Base-by-base conservation (phyloP, 495 filamentous ascomycete genomes). In the Penicillium subrubescens region DNA sequence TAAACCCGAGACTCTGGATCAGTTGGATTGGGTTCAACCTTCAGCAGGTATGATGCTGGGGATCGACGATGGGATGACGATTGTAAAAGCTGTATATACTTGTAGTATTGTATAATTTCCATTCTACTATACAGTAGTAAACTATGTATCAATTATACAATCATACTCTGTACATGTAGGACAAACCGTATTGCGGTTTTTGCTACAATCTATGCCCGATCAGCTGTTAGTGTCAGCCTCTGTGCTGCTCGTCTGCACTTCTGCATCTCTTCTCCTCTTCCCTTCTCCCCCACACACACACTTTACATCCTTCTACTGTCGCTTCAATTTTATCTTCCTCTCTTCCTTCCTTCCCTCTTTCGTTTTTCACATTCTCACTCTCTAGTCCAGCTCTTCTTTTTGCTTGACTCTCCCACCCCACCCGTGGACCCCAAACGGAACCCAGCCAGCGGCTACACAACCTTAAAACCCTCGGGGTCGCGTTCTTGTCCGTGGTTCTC, bases 381-480 rank as follows among this genome's bases (percentile, higher is more conserved):
- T 25, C 35, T 41, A 35, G 31, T 61, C 51, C 27, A 57, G n/a
- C 50, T 37, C 54, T 23, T 33, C 58, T 33, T 46, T 55, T 60
- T 27, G 25, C 25, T 17, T 23, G 14, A n/a, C 23, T 29, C 57
- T 33, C n/a, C 27, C 11, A 5, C 37, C 41, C 52, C 48, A 50
- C 46, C 62, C 57, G 60, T 62, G 60, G 60, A 19, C 51, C 59
- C 60, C 51, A 17, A 17, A 35, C 59, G 35, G 59, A 53, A 29
- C 48, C 35, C 52, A 53, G 39, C 33, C 63, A 59, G 62, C 59
- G 55, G 62, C 57, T 65, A 53, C 60, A 50, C 61, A 60, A 67
- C 65, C 62, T 68, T 65, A 60, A 67, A 57, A 37, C 12, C 39
- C 19, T 37, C 34, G 41, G 44, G 23, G 37, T 58, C 23, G 37